Evolutionary conservation across 1,139 yeast species (phyloP).

Genomic region (Candida mesenterica): DNA sequence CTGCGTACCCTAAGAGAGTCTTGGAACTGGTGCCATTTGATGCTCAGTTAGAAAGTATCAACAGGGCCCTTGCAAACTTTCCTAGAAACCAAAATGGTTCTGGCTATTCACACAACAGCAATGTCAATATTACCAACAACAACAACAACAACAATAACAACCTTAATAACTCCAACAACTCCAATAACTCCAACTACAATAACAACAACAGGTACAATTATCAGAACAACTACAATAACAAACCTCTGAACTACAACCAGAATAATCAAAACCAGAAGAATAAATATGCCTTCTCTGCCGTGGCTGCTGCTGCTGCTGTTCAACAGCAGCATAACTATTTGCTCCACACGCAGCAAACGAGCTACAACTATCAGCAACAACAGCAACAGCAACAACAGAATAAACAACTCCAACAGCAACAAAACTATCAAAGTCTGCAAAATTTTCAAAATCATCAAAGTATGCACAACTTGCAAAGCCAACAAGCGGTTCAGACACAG

Average conservation of each 20-base stretch:
- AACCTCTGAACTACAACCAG: conserved; percentile 7
- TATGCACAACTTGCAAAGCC: no score
- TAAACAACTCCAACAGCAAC: conserved; percentile 12
- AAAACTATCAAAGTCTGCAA: conserved; percentile 11
- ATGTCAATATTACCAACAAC: no score
- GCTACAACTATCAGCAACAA: conserved; percentile 7
- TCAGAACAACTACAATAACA: conserved; percentile 10
- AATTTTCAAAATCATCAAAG: not conserved
- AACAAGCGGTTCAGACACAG: conserved; percentile 1
- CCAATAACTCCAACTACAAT: not conserved
- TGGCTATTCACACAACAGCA: no score
- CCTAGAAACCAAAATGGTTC: conserved; percentile 10
- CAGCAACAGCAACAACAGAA: conserved; percentile 16
- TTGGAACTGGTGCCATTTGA: conserved; percentile 31
- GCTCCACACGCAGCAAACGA: conserved; percentile 14
- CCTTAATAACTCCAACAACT: no score
- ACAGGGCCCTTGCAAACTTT: conserved; percentile 14
- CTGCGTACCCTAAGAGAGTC: conserved; percentile 28
- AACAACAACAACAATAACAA: conserved; percentile 11
- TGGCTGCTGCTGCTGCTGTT: conserved; percentile 31
- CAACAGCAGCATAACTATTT: conserved; percentile 17
- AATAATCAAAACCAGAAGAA: conserved; percentile 17
- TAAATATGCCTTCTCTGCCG: conserved; percentile 30
- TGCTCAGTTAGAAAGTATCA: conserved; percentile 29
- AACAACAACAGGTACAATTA: conserved; percentile 5